A percentile compares a stretch with the other conserved stretches of the same genome.
Conservation (phyloP, 345 rosid species). For the Citrus medica region DNA sequence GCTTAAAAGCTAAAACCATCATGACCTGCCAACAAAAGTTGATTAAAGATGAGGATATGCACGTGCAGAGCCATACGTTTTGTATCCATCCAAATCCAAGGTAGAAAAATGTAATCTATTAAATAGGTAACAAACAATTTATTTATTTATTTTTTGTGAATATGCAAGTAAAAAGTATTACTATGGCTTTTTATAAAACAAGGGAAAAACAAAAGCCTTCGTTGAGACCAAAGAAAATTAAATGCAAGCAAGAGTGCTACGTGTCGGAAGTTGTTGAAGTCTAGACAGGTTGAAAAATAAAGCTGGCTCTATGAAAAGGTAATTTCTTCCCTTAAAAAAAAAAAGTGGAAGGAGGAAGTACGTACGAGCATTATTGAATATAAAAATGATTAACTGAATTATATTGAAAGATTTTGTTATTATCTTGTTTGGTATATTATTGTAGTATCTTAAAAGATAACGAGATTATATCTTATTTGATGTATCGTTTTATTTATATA, state of each 20-base stretch:
- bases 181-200: neutral
- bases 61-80: neutral
- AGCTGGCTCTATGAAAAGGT: neutral
- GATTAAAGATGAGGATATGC: neutral
- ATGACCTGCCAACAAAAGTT: neutral
- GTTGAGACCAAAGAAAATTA: neutral
- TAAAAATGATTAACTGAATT: neutral
- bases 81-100: too few relatives aligned
- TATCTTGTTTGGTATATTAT: neutral
- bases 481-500: too few relatives aligned
- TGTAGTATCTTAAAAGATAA: too few relatives aligned
- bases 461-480: rapidly evolving
- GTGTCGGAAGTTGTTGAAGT: neutral
- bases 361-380: neutral
- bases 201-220: neutral
- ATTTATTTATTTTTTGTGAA: too few relatives aligned
- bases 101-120: too few relatives aligned
- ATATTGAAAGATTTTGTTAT: neutral
- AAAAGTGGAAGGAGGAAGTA: too few relatives aligned
- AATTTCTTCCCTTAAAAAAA: neutral
- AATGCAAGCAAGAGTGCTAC: neutral
- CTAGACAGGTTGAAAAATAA: neutral
- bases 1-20: neutral
- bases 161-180: too few relatives aligned
- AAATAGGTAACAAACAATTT: too few relatives aligned